Percentiles rank a stretch among this genome's conserved stretches.
phyloP scores from a whole-genome alignment of 2,329 filamentous ascomycete species.

The Neonectria coccinea region DNA sequence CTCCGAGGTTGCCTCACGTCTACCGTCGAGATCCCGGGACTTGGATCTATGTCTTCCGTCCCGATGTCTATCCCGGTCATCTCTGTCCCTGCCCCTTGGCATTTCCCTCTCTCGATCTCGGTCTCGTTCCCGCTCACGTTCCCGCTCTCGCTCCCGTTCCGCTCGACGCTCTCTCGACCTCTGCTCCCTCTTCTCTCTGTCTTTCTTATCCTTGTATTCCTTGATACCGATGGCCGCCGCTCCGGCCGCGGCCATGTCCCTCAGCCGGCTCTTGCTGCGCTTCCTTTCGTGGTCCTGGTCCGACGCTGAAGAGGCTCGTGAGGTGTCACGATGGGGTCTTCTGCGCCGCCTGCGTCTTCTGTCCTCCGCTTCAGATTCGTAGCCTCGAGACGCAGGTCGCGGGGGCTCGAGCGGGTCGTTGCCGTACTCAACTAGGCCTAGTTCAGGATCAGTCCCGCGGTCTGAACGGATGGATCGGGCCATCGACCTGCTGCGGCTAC shows the following conservation, averaged over 20 bases:
- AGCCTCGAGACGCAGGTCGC: conserved; percentile 52
- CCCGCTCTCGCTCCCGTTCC: conserved; percentile 39
- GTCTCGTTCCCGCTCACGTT: conserved; percentile 33
- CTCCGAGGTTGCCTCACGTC: conserved; percentile 43
- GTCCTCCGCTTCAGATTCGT: conserved; percentile 63
- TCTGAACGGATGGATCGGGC: conserved; percentile 63
- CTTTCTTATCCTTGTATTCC: conserved; percentile 64
- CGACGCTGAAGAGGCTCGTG: conserved; percentile 49
- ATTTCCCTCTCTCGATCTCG: conserved; percentile 47
- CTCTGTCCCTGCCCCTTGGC: conserved; percentile 2
- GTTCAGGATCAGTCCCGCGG: conserved; percentile 70
- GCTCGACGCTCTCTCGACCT: conserved; percentile 50
- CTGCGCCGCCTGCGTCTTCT: conserved; percentile 54
- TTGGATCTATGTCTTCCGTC: conserved; percentile 47
- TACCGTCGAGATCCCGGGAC: conserved; percentile 39
- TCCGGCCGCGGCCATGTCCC: conserved; percentile 67
- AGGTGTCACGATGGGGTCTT: conserved; percentile 52
- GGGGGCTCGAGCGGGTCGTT: conserved; percentile 64
- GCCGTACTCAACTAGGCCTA: conserved; percentile 77
- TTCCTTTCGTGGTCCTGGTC: conserved; percentile 52
- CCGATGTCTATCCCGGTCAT: conserved; percentile 22
- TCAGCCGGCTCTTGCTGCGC: conserved; percentile 66
- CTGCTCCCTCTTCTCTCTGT: conserved; percentile 50
- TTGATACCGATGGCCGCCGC: conserved; percentile 73
- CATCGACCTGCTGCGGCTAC: conserved; percentile 63